Evolutionary conservation across 1,284 basidiomycete species (phyloP), one percentile per base, ranked within the genome.

Genomic region (Tilletia walkeri): DNA sequence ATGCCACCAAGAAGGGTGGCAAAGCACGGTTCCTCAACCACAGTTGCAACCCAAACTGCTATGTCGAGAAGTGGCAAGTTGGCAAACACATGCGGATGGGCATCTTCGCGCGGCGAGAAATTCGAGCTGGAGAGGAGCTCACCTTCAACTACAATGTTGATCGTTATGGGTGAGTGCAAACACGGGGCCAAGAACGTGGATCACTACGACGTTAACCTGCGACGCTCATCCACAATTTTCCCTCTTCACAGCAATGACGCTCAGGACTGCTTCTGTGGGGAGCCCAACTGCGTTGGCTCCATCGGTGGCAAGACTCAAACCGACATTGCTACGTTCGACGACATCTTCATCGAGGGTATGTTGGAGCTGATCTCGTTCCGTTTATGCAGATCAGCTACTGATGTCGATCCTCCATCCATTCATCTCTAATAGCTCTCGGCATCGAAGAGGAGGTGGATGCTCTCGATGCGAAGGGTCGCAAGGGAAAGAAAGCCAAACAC

Each of bases 101-200:
- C 66, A 98, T 99, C 78, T 99, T 99, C 82, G 90, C 95, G 34
- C 95, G 92, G 81, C 88, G 95, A 71, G 84, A 88, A 73, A 92
- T 99, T 76, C 84, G 87, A 81, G 88, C 89, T 81, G 86, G 93
- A 74, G 96, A 99, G 83, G 96, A 99, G 85, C 86, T 99, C 74
- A 99, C 95, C 0, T 99, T 99, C 87, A 98, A 99, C 85, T 99
- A 99, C 84, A 99, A 99, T 82, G 96, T 99, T 61, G 96, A 99
- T 84, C 92, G 96, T 71, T 99, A 99, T 83, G 95, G 95, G 59
- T 63, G 34, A 63, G 59, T 63, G 36, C 14, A 12, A 20, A 12
- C 14, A 56, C 20, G 10, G 54, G 20, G 18, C 10, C 16, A 20
- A 53, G n/a, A 36, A 20, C 14, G 7, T 34, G 9, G n/a, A 36